Evolutionary conservation across 257 asterid species (phyloP), one percentile per base, ranked within the genome.

Genomic region (Perilla frutescens): DNA sequence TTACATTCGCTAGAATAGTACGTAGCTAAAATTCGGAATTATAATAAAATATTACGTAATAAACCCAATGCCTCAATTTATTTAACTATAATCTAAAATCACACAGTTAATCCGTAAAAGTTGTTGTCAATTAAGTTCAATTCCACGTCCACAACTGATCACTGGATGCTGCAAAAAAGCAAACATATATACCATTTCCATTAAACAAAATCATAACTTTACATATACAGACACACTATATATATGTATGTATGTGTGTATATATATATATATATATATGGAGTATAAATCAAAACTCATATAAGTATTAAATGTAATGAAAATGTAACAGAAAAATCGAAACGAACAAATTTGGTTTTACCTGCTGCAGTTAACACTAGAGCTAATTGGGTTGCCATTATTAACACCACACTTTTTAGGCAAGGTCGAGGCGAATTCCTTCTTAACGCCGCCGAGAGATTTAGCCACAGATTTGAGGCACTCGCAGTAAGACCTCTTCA

Each of bases 391-490:
- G 39, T 73, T 76, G 2, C 57, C 71, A 41, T 76, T 32, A 43
- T 72, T 44, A 10, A 81, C 79, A 0, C 36, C 20, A 40, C 84
- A 81, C 51, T 67, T 41, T 1, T 7, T 4, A 2, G 84, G 81
- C 79, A 81, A 15, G 68, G 55, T 31, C 0, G 79, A 47, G 3
- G 84, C 81, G 39, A 20, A 20, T 20, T 37, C 62, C 5, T 29
- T 8, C 5, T 50, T 2, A 0, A 72, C 68, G 7, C 68, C 63
- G 3, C 10, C 8, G 34, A 54, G 29, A 47, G 76, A 41, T 64
- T 32, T 72, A 6, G 79, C 84, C 20, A 36, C 41, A 29, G 50
- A 9, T 61, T 81, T 68, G 29, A 76, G n/a, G 76, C 84, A 80
- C 62, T 69, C 56, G 71, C 84, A 81, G 12, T 41, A 71, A 2